These are phyloP conservation scores for Arthrobotrys musiformis DNA, from an alignment of 2,329 filamentous ascomycete species.

Conservation along the genomic window DNA sequence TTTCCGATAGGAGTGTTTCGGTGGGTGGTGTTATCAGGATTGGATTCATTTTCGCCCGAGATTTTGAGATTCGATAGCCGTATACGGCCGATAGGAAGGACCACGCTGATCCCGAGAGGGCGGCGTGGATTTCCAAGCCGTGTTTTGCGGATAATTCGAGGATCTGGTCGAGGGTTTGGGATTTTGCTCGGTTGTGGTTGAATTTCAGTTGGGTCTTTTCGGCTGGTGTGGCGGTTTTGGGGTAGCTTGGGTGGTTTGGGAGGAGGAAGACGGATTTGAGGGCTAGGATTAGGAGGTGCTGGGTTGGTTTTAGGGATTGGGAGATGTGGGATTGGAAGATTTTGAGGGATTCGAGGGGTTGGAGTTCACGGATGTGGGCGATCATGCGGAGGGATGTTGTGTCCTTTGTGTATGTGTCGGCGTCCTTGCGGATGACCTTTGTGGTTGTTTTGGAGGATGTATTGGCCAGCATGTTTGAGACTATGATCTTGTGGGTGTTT, in stretches of 20 bases:
- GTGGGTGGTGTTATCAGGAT: slow-evolving; percentile 13
- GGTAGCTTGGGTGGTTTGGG: slow-evolving; percentile 4
- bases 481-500: slow-evolving; percentile 42
- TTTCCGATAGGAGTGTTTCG: slow-evolving; percentile 28
- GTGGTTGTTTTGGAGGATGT: slow-evolving; percentile 20
- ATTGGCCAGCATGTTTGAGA: slow-evolving; percentile 53
- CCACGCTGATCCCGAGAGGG: slow-evolving; percentile 29
- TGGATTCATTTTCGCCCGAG: slow-evolving; percentile 4
- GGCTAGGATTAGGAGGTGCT: slow-evolving; percentile 31
- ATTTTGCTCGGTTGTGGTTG: slow-evolving; percentile 21
- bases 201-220: slow-evolving; percentile 8
- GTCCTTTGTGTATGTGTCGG: slow-evolving; percentile 13
- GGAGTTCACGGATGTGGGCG: slow-evolving; percentile 41
- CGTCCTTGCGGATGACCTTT: slow-evolving; percentile 32
- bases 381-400: slow-evolving; percentile 36
- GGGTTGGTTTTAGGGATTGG: slow-evolving; percentile 44
- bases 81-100: slow-evolving; percentile 38
- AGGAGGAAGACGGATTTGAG: slow-evolving; percentile 39
- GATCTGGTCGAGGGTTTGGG: slow-evolving; percentile 37
- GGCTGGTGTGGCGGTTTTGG: background rate
- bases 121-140: slow-evolving; percentile 30
- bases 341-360: slow-evolving; percentile 36
- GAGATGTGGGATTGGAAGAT: slow-evolving; percentile 28
- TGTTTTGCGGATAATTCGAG: slow-evolving; percentile 30
- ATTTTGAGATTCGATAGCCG: slow-evolving; percentile 28